Base-by-base conservation (phyloP, 2,329 filamentous ascomycete species). In the Talaromyces sp. region DNA sequence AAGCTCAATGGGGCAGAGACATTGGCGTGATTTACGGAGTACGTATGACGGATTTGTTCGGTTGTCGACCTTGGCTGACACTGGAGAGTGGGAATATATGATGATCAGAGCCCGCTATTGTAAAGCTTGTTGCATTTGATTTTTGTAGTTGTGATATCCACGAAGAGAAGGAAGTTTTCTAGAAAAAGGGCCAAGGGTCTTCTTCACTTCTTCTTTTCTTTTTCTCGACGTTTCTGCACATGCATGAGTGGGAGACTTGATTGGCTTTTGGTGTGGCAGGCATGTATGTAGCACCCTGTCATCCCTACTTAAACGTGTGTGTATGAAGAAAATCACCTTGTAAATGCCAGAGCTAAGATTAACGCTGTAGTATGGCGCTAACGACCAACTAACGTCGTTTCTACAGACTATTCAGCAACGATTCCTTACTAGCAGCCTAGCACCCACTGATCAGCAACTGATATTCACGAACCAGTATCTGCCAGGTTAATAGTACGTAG, bases 381-480 rank as follows among this genome's bases (percentile, higher is more conserved):
- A 53, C 25, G 3, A n/a, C 17, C 27, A 53, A 31, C 8, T 53
- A 53, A 27, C 13, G 5, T 49, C 27, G 6, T 6, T 51, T 17
- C 5, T 17, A 53, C 15, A 7, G 49, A 53, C 49, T n/a, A 31
- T 31, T 19, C 25, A 31, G 27, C 49, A n/a, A 10, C 49, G 49
- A 51, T 29, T 8, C 27, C 15, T 53, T 10, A 31, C 49, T 53
- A 53, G 7, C 27, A 53, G 49, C 17, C 15, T 53, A n/a, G 47
- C 47, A 51, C 47, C 47, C 15, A 51, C 47, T 51, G 47, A 53
- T 31, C 49, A 53, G 49, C 49, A 31, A 53, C 27, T 53, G 27
- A 53, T 53, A 31, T 29, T 53, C 49, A 31, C 5, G 15, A 31
- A 31, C 25, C 25, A 22, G 43, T 22, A 17, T 38, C 36, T 38